Percentiles rank a stretch among this genome's conserved stretches.
Evolutionary conservation across 2,329 filamentous ascomycete species (phyloP).

Genomic region (Ophiostoma montium): DNA sequence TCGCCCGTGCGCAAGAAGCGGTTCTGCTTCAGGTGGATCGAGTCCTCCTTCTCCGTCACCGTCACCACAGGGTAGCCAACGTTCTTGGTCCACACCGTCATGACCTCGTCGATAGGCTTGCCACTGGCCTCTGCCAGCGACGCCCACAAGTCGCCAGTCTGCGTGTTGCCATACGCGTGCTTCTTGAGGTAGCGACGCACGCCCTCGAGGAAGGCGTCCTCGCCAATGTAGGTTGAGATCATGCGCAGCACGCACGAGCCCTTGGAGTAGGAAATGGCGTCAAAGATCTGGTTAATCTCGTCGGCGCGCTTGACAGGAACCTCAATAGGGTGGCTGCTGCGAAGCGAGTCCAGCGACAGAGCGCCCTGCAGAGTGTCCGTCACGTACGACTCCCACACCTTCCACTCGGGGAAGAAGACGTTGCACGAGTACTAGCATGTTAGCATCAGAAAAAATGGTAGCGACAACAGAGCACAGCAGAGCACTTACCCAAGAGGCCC

Average conservation of each 20-base stretch:
- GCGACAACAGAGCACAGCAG: neutral
- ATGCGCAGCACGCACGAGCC: conserved; percentile 91
- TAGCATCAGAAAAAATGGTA: neutral
- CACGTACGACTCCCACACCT: conserved; percentile 92
- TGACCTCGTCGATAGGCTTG: conserved; percentile 78
- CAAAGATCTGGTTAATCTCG: conserved; percentile 96
- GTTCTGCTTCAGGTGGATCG: conserved; percentile 84
- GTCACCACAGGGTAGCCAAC: conserved; percentile 85
- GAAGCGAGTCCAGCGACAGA: conserved; percentile 72
- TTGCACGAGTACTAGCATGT: conserved; percentile 63
- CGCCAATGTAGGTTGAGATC: conserved; percentile 90
- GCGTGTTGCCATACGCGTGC: conserved; percentile 91
- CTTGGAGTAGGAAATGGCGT: conserved; percentile 95
- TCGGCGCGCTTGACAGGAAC: conserved; percentile 90
- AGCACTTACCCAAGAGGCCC: conserved; percentile 47
- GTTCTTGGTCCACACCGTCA: conserved; percentile 95
- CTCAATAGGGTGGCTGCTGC: conserved; percentile 93
- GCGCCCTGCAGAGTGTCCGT: conserved; percentile 84
- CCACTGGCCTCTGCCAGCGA: conserved; percentile 78
- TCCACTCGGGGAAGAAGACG: conserved; percentile 93
- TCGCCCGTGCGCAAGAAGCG: conserved; percentile 87
- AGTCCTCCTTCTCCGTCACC: conserved; percentile 61
- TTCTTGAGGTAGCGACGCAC: conserved; percentile 85
- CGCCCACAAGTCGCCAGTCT: conserved; percentile 82
- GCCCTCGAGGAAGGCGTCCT: conserved; percentile 85